Evolutionary conservation across 75 land plant genomes (phyloP).

Genomic region (Selaginella moellendorffii): DNA sequence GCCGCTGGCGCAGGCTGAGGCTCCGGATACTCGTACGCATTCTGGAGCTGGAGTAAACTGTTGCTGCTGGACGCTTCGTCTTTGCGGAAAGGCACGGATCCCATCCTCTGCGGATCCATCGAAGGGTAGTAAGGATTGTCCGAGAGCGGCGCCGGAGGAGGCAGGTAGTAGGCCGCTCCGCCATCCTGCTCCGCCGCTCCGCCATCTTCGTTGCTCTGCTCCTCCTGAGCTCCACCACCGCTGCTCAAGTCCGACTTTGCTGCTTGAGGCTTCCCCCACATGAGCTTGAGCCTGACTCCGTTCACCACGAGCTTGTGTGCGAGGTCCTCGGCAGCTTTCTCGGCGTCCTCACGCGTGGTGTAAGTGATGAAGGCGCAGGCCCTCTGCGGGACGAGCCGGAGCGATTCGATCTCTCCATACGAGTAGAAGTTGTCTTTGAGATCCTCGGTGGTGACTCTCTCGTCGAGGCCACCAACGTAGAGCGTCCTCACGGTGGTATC

Average conservation of each 20-base stretch:
- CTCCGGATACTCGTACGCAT: neutral
- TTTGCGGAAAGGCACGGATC: conserved; percentile 51
- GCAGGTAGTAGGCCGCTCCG: conserved; percentile 39
- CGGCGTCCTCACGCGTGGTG: conserved; percentile 95
- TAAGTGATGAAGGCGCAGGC: conserved; percentile 96
- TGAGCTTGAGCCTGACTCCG: conserved; percentile 73
- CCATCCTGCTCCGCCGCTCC: neutral
- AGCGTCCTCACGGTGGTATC: conserved; percentile 79
- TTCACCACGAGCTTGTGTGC: conserved; percentile 90
- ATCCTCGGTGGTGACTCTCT: conserved; percentile 68
- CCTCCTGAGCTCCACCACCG: neutral
- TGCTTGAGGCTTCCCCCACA: conserved; percentile 90
- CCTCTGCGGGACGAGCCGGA: conserved; percentile 57
- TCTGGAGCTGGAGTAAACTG: neutral
- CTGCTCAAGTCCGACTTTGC: conserved; percentile 40
- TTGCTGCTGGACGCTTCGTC: conserved; percentile 14
- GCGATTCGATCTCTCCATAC: conserved; percentile 88
- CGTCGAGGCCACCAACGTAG: conserved; percentile 86
- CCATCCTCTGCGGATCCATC: conserved; percentile 99
- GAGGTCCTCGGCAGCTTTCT: conserved; percentile 91
- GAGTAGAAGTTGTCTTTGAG: conserved; percentile 78
- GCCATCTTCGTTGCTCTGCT: neutral
- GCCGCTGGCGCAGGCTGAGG: neutral
- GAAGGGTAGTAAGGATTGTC: conserved; percentile 80
- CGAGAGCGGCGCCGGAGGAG: conserved; percentile 44